phyloP scores from a whole-genome alignment of 2,329 filamentous ascomycete species.

The Ophiocordyceps polyrhachis-furcata region DNA sequence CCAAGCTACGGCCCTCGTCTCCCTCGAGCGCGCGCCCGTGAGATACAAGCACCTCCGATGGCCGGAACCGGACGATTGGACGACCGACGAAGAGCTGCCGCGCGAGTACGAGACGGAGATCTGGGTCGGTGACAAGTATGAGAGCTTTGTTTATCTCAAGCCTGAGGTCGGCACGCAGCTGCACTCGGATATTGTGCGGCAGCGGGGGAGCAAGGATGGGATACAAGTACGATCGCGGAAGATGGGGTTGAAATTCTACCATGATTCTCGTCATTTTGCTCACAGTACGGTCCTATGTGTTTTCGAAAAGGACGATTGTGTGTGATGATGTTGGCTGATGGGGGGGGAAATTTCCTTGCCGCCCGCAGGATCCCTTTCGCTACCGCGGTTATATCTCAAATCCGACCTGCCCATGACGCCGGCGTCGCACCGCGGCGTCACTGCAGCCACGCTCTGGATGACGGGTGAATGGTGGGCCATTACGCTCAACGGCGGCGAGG shows the following conservation, averaged over 20 bases:
- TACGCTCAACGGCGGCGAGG: background rate
- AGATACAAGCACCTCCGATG: background rate
- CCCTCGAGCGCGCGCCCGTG: background rate
- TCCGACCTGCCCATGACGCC: background rate
- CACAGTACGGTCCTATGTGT: too few species aligned
- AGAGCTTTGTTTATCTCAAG: background rate
- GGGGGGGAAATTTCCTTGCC: too few species aligned
- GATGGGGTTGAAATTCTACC: background rate
- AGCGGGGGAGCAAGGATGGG: background rate
- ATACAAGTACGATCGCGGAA: background rate
- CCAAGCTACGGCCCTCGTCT: background rate
- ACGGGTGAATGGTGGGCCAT: background rate
- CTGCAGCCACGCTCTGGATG: background rate
- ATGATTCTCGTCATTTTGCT: background rate
- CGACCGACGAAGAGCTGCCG: background rate
- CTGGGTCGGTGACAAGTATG: background rate
- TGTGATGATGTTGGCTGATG: too few species aligned
- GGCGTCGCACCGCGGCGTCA: background rate
- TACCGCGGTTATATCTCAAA: background rate
- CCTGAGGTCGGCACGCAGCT: background rate
- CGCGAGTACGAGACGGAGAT: background rate
- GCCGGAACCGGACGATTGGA: background rate
- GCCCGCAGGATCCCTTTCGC: background rate
- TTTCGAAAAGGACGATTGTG: too few species aligned
- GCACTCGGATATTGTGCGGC: background rate